A percentile compares a stretch with the other conserved stretches of the same genome.
Evolutionary conservation across 768 basidiomycete species (phyloP).

Genomic region (Phlebiopsis flavidoalba): DNA sequence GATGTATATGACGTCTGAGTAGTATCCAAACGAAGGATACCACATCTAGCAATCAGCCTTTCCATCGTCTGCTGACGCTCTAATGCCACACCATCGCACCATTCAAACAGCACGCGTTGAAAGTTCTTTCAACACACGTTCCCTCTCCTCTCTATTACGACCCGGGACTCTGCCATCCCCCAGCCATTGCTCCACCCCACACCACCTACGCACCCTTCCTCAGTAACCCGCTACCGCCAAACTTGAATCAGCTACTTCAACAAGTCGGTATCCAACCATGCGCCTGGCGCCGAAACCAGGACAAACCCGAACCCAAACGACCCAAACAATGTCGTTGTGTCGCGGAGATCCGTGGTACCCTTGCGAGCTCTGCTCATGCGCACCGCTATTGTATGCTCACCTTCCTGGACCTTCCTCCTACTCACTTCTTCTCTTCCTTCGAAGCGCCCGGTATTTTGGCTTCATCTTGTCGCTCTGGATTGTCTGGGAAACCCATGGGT

Average conservation of each 20-base stretch:
- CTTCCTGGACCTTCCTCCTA: slow-evolving; percentile 60
- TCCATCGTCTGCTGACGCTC: slow-evolving; percentile 47
- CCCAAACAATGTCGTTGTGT: slow-evolving; percentile 16
- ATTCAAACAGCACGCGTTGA: slow-evolving; percentile 59
- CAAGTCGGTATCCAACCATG: slow-evolving; percentile 59
- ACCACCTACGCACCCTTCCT: slow-evolving; percentile 35
- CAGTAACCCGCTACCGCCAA: slow-evolving; percentile 24
- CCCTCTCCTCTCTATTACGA: slow-evolving; percentile 35
- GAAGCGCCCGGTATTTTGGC: slow-evolving; percentile 65
- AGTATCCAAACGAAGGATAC: neutral
- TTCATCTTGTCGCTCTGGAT: slow-evolving; percentile 65
- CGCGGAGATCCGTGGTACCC: slow-evolving; percentile 48
- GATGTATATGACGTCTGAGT: slow-evolving; percentile 13
- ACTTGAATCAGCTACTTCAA: slow-evolving; percentile 56
- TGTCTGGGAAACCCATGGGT: slow-evolving; percentile 74
- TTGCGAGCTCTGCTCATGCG: slow-evolving; percentile 64
- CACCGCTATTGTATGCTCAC: slow-evolving; percentile 62
- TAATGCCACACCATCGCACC: slow-evolving; percentile 44
- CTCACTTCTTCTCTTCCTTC: slow-evolving; percentile 75
- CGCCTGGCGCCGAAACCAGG: slow-evolving; percentile 29
- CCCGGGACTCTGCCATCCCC: slow-evolving; percentile 23
- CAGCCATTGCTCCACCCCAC: slow-evolving; percentile 21
- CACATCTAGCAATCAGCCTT: slow-evolving; percentile 41
- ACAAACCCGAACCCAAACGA: slow-evolving; percentile 31
- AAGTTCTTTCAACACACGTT: slow-evolving; percentile 58